These are phyloP conservation scores for Lactarius sanguifluus DNA, from an alignment of 768 basidiomycete genomes.

Conservation along the genomic window DNA sequence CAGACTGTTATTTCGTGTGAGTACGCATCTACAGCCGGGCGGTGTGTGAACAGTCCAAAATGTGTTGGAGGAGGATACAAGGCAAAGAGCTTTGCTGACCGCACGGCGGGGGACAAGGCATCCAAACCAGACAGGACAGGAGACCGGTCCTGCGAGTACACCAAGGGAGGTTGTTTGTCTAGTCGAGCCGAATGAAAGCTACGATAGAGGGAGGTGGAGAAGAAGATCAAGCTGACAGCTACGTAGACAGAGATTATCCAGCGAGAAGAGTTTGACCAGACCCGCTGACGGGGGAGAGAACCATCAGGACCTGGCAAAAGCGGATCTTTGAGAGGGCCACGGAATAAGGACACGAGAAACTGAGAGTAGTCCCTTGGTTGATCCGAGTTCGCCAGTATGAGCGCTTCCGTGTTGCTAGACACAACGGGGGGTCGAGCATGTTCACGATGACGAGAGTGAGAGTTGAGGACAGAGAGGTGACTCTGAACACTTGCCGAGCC, in stretches of 20 bases:
- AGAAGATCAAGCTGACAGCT: constrained; percentile 23
- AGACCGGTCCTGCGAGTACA: neutral
- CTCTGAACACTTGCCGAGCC: constrained; percentile 23
- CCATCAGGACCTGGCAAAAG: neutral
- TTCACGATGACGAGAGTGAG: constrained; percentile 19
- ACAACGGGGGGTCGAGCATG: neutral
- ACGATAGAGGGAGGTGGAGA: constrained; percentile 26
- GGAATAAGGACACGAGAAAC: constrained; percentile 2
- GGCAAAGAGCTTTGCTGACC: constrained; percentile 33
- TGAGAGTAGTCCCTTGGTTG: neutral
- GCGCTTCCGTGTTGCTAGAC: neutral
- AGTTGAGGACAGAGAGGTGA: constrained; percentile 19
- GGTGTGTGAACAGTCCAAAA: constrained; percentile 30
- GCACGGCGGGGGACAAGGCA: constrained; percentile 5
- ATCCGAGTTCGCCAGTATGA: neutral
- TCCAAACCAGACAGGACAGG: constrained; percentile 14
- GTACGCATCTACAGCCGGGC: constrained; percentile 18
- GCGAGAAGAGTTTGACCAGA: constrained; percentile 12
- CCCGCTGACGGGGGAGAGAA: constrained; percentile 13
- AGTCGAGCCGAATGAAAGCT: neutral
- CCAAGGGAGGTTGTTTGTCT: neutral
- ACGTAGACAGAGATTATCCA: constrained; percentile 27
- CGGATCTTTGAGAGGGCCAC: constrained; percentile 3
- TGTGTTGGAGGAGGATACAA: constrained; percentile 31
- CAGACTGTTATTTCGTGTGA: constrained; percentile 44